Evolutionary conservation across 305 asterid species (phyloP), one percentile per base, ranked within the genome.

Genomic region (Solanum hybrid): DNA sequence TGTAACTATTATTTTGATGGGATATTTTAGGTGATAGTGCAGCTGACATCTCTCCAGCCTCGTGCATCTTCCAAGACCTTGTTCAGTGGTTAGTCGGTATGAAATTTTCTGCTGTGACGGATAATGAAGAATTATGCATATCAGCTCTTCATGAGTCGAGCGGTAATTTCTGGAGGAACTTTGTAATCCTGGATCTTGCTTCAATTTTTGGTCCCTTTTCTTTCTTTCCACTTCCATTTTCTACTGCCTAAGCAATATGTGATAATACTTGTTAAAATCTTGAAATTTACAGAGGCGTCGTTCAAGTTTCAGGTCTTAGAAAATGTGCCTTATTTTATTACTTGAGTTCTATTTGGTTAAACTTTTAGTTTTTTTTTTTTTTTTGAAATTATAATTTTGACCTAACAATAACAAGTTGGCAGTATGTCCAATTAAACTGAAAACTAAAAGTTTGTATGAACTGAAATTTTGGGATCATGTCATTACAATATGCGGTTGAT

Each of bases 31-130:
- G 94, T 87, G 94, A 89, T 89, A 94, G 92, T 92, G 91, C 89
- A 36, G 35, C 90, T n/a, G 97, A 91, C 38, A 77, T 90, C 32
- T 91, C 91, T 85, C 91, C 93, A 66, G 88, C 88, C 92, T 90
- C 88, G 92, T 97, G 99, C 91, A 89, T 94, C 93, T 96, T 95
- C 89, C 99, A 94, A 92, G 91, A 93, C 90, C 96, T 97, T 88
- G 92, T 94, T 85, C 98, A 95, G 94, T 93, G 93, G 86, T 91
- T 95, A 76, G 90, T 94, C 85, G 97, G 98, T 90, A 89, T 97
- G 98, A 93, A 96, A 93, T 40, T 95, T 46, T 93, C 95, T 26
- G 91, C 93, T 88, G 86, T 89, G 35, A 60, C 90, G 89, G 94
- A 94, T 90, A 95, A 93, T 84, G 94, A 92, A 73, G 95, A 93